Base-by-base conservation (phyloP, 2,329 filamentous ascomycete genomes). In the Neoarthrinium moseri region DNA sequence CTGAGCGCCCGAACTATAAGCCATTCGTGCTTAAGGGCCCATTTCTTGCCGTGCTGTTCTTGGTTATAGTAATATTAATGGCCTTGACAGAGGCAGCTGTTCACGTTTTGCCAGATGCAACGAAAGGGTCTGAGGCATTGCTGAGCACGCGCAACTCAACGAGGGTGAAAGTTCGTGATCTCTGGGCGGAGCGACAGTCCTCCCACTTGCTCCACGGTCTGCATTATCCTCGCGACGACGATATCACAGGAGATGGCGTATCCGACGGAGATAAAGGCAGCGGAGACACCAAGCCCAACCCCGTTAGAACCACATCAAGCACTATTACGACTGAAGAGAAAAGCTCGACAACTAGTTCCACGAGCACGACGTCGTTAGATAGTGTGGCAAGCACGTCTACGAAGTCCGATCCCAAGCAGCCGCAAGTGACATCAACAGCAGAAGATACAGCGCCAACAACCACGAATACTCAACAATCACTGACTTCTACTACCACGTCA, bases 21-120 rank as follows among this genome's bases (percentile, higher is more conserved):
- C 43, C 43, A 10, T 27, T 37, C 18, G 43, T 30, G 3, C 20
- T 45, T 10, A 29, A 27, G 22, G 22, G 15, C 15, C 29, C 8
- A 17, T 45, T 45, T 24, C 43, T 45, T 2, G 5, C 32, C 15
- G 12, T 37, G 13, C 43, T 45, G 4, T 39, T 45, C 6, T 17
- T 37, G 15, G 21, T 21, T 4, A 24, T 29, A 20, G 34, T 23
- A 20, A 26, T 29, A 23, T 17, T 39, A 26, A 15, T 45, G 13
- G 35, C 18, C 3, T 18, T 45, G 7, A 38, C 33, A 24, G 24
- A 27, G 5, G 10, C 29, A 11, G 43, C 43, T 10, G 17, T 45
- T 8, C 33, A 20, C 5, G 26, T 37, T n/a, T 18, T 45, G 11
- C 35, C 43, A 11, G 20, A 30, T 38, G 15, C 17, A 22, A 20